Evolutionary conservation across 1,284 basidiomycete species (phyloP).

Genomic region (Moniliophthora roreri): DNA sequence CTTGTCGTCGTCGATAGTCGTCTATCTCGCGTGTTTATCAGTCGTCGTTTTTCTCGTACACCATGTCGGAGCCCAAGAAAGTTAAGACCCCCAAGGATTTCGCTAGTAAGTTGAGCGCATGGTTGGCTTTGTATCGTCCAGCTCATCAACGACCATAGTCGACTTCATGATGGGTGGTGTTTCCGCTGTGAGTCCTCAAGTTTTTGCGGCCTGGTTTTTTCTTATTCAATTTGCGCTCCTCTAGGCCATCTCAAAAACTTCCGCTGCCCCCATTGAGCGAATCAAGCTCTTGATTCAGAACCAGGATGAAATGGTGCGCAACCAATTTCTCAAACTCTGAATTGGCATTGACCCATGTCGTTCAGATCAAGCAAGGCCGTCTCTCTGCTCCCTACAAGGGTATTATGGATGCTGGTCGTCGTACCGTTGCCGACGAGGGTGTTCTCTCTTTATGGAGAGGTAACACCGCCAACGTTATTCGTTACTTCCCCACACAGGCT

Average conservation of each 20-base stretch:
- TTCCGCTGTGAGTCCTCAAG: conserved; percentile 66
- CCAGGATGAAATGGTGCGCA: conserved; percentile 87
- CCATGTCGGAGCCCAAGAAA: conserved; percentile 80
- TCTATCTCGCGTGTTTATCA: no score
- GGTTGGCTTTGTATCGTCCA: conserved; percentile 10
- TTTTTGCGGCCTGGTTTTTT: background rate
- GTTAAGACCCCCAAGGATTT: conserved; percentile 81
- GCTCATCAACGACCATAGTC: conserved; percentile 52
- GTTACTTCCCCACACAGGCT: conserved; percentile 97
- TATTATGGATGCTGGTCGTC: conserved; percentile 83
- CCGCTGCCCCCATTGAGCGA: conserved; percentile 98
- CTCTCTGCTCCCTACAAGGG: conserved; percentile 93
- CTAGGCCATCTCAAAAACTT: conserved; percentile 95
- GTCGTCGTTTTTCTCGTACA: no score
- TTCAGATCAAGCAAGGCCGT: conserved; percentile 94
- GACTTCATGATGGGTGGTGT: conserved; percentile 95
- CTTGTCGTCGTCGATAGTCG: no score
- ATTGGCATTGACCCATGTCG: background rate
- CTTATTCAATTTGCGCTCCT: conserved; percentile 18
- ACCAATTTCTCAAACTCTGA: background rate
- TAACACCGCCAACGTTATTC: conserved; percentile 97
- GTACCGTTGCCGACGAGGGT: conserved; percentile 91
- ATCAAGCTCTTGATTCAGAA: conserved; percentile 99
- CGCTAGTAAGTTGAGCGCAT: conserved; percentile 32
- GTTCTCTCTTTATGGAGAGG: conserved; percentile 91